Percentiles rank a stretch among this genome's conserved stretches.
phyloP scores from a whole-genome alignment of 495 filamentous ascomycete species.

The Penicillium steckii region DNA sequence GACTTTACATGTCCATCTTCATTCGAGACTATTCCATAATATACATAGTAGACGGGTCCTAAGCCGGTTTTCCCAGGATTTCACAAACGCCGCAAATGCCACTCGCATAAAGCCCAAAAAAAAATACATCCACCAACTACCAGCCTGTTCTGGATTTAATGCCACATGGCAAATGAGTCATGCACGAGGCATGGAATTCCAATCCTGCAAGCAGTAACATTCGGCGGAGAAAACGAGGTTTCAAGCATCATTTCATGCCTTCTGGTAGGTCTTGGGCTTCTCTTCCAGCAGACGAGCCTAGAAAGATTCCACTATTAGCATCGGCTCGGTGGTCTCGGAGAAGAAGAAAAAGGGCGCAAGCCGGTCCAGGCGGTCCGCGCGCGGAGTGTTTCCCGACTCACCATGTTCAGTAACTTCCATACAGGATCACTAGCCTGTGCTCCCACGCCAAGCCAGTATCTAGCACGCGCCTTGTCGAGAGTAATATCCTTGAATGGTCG shows the following conservation, averaged over 20 bases:
- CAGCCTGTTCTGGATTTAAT: background rate
- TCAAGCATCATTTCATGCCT: conserved; percentile 16
- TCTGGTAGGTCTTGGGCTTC: conserved; percentile 27
- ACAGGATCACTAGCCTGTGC: conserved; percentile 88
- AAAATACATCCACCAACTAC: background rate
- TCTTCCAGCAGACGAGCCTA: conserved; percentile 33
- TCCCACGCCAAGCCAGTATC: conserved; percentile 96
- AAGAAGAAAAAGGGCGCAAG: background rate
- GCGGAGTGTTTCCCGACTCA: conserved; percentile 40
- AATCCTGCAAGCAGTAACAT: background rate
- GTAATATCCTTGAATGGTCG: conserved; percentile 84
- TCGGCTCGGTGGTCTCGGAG: background rate
- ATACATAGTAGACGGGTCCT: conserved; percentile 6
- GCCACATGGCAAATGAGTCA: background rate
- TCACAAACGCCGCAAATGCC: conserved; percentile 1
- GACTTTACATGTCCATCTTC: background rate
- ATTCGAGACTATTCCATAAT: conserved; percentile 10
- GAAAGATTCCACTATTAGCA: background rate
- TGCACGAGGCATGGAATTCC: background rate
- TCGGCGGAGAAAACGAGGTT: background rate
- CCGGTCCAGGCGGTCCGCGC: too few species aligned
- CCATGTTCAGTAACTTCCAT: conserved; percentile 84
- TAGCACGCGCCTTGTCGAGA: conserved; percentile 74
- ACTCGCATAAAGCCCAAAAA: background rate
- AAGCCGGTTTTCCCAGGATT: background rate